These are phyloP conservation scores for Pestalotiopsis sp. DNA, from an alignment of 2,329 filamentous ascomycete species.

Conservation along the genomic window DNA sequence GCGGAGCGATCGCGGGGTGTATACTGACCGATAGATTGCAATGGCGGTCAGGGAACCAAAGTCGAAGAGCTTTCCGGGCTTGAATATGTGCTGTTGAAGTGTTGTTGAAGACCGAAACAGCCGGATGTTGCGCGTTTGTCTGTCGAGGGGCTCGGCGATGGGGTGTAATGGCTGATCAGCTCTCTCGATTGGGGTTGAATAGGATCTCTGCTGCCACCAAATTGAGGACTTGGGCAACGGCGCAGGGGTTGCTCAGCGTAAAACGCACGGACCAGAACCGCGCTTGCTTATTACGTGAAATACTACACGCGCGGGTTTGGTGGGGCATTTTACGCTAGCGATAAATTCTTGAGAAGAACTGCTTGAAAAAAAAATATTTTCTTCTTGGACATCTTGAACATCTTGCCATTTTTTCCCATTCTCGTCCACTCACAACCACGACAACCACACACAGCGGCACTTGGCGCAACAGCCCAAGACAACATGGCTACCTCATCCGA, in stretches of 20 bases:
- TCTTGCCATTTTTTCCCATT: not conserved
- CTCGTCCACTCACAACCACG: not conserved
- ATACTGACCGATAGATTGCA: too few relatives aligned
- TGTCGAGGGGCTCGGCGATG: not conserved
- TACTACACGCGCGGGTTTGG: not conserved
- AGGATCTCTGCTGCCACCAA: not conserved
- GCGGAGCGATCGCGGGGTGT: too few relatives aligned
- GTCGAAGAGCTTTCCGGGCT: too few relatives aligned
- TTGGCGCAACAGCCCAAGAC: constrained; percentile 19
- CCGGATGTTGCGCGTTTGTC: not conserved
- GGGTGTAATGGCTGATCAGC: not conserved
- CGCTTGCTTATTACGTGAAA: not conserved
- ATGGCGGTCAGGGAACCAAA: too few relatives aligned
- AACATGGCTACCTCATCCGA: constrained; percentile 28
- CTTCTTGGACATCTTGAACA: not conserved
- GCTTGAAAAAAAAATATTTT: not conserved
- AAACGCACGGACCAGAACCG: not conserved
- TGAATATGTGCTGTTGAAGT: too few relatives aligned
- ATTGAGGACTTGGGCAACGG: not conserved
- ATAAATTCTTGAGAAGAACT: not conserved
- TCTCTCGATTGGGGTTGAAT: not conserved
- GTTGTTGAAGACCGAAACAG: too few relatives aligned
- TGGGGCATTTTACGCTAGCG: not conserved
- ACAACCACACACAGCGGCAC: not conserved
- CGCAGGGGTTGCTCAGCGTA: not conserved